These are phyloP conservation scores for Blastocladiella emersonii DNA, from an alignment of 371 early-diverging fungal species.

Conservation along the genomic window DNA sequence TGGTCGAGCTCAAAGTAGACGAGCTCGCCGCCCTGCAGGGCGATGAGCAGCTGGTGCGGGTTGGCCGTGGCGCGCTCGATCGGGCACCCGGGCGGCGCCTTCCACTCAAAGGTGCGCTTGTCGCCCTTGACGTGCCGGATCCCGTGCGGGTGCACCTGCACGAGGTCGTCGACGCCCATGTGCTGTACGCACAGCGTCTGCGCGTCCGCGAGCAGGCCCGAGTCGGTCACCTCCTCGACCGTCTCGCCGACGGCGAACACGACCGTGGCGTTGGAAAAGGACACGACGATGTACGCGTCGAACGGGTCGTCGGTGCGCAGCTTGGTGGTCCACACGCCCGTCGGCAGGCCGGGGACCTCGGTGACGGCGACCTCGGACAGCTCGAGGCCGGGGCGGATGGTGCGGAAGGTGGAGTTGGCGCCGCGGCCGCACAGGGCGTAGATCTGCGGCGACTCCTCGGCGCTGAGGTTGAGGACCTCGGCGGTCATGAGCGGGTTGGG, in stretches of 20 bases:
- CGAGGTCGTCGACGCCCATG: slow-evolving; percentile 72
- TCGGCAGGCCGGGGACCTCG: slow-evolving; percentile 85
- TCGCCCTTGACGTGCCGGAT: slow-evolving; percentile 29
- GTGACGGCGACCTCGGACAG: slow-evolving; percentile 79
- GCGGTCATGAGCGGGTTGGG: slow-evolving; percentile 60
- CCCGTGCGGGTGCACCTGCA: slow-evolving; percentile 50
- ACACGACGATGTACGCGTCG: slow-evolving; percentile 82
- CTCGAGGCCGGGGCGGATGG: slow-evolving; percentile 83
- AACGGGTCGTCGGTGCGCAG: slow-evolving; percentile 42
- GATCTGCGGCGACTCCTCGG: slow-evolving; percentile 87
- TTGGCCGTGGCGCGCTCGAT: slow-evolving; percentile 71
- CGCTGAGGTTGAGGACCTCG: slow-evolving; percentile 66
- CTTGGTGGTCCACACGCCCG: slow-evolving; percentile 87
- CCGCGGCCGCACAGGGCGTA: slow-evolving; percentile 81
- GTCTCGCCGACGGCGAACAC: slow-evolving; percentile 87
- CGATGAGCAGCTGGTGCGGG: slow-evolving; percentile 66
- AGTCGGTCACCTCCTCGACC: slow-evolving; percentile 84
- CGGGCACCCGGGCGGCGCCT: slow-evolving; percentile 52
- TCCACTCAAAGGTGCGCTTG: slow-evolving; percentile 87
- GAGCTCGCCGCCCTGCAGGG: slow-evolving; percentile 66
- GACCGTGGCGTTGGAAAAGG: slow-evolving; percentile 83
- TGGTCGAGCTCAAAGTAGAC: slow-evolving; percentile 88
- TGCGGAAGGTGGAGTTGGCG: slow-evolving; percentile 62
- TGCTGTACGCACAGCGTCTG: slow-evolving; percentile 75
- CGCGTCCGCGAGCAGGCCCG: slow-evolving; percentile 63